A percentile compares a stretch with the other conserved stretches of the same genome.
phyloP scores from a whole-genome alignment of 75 land plant genomes.

The Azolla pinnata region DNA sequence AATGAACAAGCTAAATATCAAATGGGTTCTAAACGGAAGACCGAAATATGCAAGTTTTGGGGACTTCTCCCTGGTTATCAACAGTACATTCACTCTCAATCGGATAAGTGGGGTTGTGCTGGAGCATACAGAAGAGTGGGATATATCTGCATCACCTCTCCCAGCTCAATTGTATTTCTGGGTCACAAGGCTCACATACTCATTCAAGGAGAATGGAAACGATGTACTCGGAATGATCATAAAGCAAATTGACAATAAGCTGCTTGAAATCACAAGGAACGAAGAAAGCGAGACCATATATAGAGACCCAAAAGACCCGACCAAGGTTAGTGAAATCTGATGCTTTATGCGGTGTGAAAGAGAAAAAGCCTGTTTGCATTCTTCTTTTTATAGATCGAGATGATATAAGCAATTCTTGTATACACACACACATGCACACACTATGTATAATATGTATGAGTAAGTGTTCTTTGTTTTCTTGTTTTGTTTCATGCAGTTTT shows the following conservation, averaged over 20 bases:
- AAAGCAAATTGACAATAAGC: slow-evolving; percentile 27
- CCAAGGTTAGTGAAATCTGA: no score
- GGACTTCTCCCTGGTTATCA: slow-evolving; percentile 47
- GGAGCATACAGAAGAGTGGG: slow-evolving; percentile 83
- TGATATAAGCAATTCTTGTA: no score
- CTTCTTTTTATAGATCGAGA: no score
- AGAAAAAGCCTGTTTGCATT: no score
- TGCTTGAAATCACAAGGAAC: slow-evolving; percentile 21
- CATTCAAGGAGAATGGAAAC: slow-evolving; percentile 56
- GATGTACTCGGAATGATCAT: slow-evolving; percentile 41
- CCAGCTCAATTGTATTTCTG: slow-evolving; percentile 73
- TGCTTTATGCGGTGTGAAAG: no score
- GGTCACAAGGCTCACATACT: slow-evolving; percentile 59
- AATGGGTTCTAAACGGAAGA: slow-evolving; percentile 77
- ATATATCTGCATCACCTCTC: slow-evolving; percentile 55
- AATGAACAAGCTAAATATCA: slow-evolving; percentile 68
- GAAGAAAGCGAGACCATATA: slow-evolving; percentile 45
- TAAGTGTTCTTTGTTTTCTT: no score
- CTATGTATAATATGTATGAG: no score
- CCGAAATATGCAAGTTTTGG: slow-evolving; percentile 46
- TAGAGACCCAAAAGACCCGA: slow-evolving; percentile 81
- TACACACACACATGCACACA: no score
- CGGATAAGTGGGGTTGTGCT: slow-evolving; percentile 93
- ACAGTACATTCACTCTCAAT: slow-evolving; percentile 64
- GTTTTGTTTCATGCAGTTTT: no score